Evolutionary conservation across 2,329 filamentous ascomycete species (phyloP), one percentile per base, ranked within the genome.

Genomic region (Magnaporthiopsis incrustans): DNA sequence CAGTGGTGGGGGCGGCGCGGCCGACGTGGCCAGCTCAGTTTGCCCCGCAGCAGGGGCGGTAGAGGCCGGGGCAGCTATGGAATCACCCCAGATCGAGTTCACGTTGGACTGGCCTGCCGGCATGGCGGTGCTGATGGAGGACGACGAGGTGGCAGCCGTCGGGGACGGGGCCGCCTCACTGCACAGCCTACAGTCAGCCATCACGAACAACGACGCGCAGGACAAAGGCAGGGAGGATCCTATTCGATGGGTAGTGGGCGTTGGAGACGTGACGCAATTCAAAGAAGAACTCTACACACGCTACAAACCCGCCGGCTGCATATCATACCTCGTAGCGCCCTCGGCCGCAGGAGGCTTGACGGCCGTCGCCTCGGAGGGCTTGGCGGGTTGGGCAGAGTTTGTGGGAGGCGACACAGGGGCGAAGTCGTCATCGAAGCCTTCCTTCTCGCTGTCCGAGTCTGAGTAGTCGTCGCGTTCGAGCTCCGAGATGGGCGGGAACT

Each of bases 401-500:
- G 62, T 44, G 5, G 65, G 35, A 35, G 73, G 69, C 5, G 82
- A 83, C 2, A 85, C 83, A 18, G 90, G 86, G 0, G 90, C 88
- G 73, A 98, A 98, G 74, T 97, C 89, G 72, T 99, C 95, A 61
- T 96, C 94, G 72, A 98, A 98, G 57, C 91, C 92, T 61, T 85
- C 85, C 25, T 63, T 64, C 60, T 91, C 90, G 66, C 86, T 90
- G 64, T 87, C 89, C 35, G 88, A 89, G 65, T 96, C 92, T 35
- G 90, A 93, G n/a, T 96, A 89, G 26, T 91, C 89, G 65, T 93
- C 89, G 35, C 86, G 83, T 67, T 90, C 89, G 65, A 97, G 78
- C 73, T 94, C 91, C n/a, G 89, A 88, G 66, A 98, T 97, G 0
- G 94, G 95, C 38, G 95, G 95, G 72, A 98, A 98, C 73, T 98